Evolutionary conservation across 2,329 filamentous ascomycete species (phyloP).

Genomic region (Cercospora citrullina): DNA sequence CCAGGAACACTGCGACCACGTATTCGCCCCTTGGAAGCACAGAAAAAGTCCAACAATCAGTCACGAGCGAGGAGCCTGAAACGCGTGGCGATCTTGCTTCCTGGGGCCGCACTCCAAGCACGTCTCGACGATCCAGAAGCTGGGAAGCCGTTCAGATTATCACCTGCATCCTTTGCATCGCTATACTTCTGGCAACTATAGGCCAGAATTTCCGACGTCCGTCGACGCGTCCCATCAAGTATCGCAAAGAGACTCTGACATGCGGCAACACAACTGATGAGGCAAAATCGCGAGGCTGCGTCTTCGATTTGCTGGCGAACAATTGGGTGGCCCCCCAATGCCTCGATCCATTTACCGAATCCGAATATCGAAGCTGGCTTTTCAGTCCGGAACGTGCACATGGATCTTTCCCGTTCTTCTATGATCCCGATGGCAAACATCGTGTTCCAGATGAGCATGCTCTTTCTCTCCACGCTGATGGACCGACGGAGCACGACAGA

Average conservation of each 20-base stretch:
- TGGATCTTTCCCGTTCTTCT: background rate
- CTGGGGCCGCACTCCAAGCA: background rate
- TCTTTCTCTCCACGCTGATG: background rate
- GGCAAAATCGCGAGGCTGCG: background rate
- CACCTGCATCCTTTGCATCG: background rate
- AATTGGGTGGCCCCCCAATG: background rate
- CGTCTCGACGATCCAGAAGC: background rate
- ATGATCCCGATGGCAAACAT: background rate
- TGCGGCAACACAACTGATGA: background rate
- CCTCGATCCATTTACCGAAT: background rate
- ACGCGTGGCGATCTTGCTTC: background rate
- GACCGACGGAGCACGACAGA: background rate
- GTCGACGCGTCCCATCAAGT: background rate
- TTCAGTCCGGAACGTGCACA: background rate
- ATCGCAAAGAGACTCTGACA: background rate
- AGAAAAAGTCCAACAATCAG: background rate
- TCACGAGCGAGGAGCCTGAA: background rate
- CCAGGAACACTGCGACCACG: background rate
- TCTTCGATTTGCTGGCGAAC: background rate
- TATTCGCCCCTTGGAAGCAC: background rate
- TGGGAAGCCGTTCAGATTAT: background rate
- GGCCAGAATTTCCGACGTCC: background rate
- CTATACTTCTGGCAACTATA: background rate
- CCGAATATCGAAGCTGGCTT: background rate
- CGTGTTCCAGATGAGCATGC: background rate